These are phyloP conservation scores for Dalbergia cultrata DNA, from an alignment of 306 rosid genomes.

Conservation along the genomic window DNA sequence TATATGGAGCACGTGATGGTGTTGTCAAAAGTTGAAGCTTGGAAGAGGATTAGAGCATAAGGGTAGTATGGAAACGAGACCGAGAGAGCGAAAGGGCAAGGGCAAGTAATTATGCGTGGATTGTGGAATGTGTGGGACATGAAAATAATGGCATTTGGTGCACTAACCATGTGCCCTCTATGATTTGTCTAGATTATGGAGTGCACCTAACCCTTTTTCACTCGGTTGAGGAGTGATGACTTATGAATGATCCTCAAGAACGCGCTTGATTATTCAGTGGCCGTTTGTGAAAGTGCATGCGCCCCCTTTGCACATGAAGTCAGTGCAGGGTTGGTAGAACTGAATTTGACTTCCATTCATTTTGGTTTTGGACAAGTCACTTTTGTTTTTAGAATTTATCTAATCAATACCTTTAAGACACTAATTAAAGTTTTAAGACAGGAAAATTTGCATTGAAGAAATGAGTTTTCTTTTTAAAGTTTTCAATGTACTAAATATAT, in stretches of 20 bases:
- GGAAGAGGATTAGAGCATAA: slow-evolving; percentile 27
- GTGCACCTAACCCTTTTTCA: slow-evolving; percentile 43
- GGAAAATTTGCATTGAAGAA: too few relatives aligned
- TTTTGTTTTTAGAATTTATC: background rate
- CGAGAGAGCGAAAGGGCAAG: slow-evolving; percentile 22
- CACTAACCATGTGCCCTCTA: slow-evolving; percentile 64
- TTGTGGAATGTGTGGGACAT: slow-evolving; percentile 71
- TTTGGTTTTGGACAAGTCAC: slow-evolving; percentile 21
- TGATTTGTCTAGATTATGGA: slow-evolving; percentile 48
- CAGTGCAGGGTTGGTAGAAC: slow-evolving; percentile 28
- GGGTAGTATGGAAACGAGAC: slow-evolving; percentile 37
- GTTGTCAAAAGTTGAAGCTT: slow-evolving; percentile 37
- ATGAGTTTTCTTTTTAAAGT: too few relatives aligned
- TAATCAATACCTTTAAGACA: too few relatives aligned
- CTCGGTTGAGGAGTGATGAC: background rate
- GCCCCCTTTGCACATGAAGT: slow-evolving; percentile 6
- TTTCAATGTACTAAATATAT: too few relatives aligned
- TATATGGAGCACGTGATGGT: slow-evolving; percentile 44
- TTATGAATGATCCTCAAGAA: slow-evolving; percentile 14
- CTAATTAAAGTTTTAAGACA: too few relatives aligned
- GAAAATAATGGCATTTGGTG: slow-evolving; percentile 54
- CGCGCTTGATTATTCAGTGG: slow-evolving; percentile 35
- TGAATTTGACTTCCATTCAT: slow-evolving; percentile 16
- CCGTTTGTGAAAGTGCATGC: slow-evolving; percentile 22
- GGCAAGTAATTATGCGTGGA: slow-evolving; percentile 71